Percentiles rank a stretch among this genome's conserved stretches.
These are phyloP conservation scores for Aegilops sharonensis DNA, from an alignment of 176 grass and related monocot species.

Conservation along the genomic window DNA sequence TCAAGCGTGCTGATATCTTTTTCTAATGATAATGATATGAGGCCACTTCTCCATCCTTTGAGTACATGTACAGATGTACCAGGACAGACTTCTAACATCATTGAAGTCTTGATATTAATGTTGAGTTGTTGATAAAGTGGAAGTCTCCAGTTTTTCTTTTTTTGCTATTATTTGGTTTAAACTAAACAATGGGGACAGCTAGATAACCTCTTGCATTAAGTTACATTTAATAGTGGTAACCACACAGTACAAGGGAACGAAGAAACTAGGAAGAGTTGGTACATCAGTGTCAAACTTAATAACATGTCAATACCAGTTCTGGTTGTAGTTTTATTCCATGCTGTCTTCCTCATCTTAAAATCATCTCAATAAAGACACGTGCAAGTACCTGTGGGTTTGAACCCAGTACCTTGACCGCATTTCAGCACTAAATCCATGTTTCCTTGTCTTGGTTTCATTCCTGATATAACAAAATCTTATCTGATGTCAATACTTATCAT, in stretches of 20 bases:
- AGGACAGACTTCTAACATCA: slow-evolving; percentile 29
- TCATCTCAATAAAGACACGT: slow-evolving; percentile 22
- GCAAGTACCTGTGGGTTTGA: neutral
- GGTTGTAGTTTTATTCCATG: neutral
- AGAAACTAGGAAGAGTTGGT: slow-evolving; percentile 11
- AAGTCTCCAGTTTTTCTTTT: slow-evolving; percentile 2
- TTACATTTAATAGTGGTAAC: slow-evolving; percentile 8
- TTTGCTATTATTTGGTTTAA: neutral
- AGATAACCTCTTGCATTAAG: slow-evolving; percentile 9
- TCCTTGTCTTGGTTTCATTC: neutral
- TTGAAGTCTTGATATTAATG: slow-evolving; percentile 29
- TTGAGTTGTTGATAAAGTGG: slow-evolving; percentile 9
- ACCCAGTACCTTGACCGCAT: neutral
- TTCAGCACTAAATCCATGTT: slow-evolving; percentile 14
- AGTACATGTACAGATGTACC: neutral
- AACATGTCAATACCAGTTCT: slow-evolving; percentile 19
- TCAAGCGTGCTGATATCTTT: slow-evolving; percentile 13
- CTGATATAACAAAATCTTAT: neutral
- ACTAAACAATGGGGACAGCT: slow-evolving; percentile 8
- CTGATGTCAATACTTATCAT: neutral
- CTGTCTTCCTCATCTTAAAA: neutral
- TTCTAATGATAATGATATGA: slow-evolving; percentile 30
- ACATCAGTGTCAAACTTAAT: slow-evolving; percentile 18
- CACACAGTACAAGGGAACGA: neutral
- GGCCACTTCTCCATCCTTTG: slow-evolving; percentile 14